Percentiles rank a stretch among this genome's conserved stretches.
Evolutionary conservation across 306 rosid genomes (phyloP).

Genomic region (Adenanthera pavonina): DNA sequence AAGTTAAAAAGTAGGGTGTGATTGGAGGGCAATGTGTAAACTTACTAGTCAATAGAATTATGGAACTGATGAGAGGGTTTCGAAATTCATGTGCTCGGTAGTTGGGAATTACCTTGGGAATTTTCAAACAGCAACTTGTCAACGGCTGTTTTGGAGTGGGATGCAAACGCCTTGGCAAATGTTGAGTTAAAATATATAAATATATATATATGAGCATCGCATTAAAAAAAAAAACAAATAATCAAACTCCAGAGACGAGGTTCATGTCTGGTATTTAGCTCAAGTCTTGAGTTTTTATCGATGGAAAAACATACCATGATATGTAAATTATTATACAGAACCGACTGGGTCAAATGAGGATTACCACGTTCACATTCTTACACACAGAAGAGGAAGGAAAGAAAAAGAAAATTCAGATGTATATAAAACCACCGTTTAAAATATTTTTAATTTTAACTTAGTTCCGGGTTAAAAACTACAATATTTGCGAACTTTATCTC

Average conservation of each 20-base stretch:
- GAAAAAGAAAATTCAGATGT: no score
- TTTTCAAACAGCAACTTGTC: conserved; percentile 42
- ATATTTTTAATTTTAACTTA: background rate
- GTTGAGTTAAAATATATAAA: conserved; percentile 2
- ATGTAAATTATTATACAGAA: background rate
- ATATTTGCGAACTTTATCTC: background rate
- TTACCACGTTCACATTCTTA: conserved; percentile 1
- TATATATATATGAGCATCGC: conserved; percentile 1
- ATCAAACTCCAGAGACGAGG: conserved; percentile 33
- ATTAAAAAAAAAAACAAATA: background rate
- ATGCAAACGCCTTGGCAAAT: conserved; percentile 34
- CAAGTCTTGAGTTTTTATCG: background rate
- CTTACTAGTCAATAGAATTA: conserved; percentile 8
- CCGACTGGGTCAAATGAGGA: background rate
- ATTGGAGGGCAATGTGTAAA: conserved; percentile 34
- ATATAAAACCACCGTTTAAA: background rate
- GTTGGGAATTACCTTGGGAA: conserved; percentile 41
- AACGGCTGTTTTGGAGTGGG: conserved; percentile 35
- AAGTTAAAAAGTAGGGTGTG: conserved; percentile 43
- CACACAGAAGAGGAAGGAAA: no score
- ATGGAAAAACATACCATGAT: conserved; percentile 2
- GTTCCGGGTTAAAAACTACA: background rate
- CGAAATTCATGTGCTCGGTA: conserved; percentile 38
- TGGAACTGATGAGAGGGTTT: conserved; percentile 30
- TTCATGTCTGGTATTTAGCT: conserved; percentile 31